phyloP scores from a whole-genome alignment of 2,329 filamentous ascomycete genomes.

The Orbilia oligospora region DNA sequence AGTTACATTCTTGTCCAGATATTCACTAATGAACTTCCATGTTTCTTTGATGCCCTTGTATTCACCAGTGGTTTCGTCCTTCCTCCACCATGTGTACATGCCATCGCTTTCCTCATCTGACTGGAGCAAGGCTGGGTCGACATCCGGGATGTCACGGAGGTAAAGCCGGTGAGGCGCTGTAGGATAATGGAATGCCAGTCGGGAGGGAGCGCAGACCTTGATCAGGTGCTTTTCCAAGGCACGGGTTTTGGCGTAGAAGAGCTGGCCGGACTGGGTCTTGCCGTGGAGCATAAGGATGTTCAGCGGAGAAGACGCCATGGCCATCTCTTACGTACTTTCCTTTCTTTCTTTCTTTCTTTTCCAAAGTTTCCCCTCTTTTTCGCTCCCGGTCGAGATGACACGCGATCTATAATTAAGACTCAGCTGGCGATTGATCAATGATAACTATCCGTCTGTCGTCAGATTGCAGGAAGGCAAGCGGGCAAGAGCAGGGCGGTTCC shows the following conservation, averaged over 20 bases:
- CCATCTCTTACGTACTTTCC: too few species aligned
- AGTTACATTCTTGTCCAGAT: constrained; percentile 61
- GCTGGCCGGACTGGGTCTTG: constrained; percentile 76
- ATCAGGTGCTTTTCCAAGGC: constrained; percentile 72
- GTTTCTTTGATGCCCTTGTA: constrained; percentile 62
- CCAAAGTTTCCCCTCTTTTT: not conserved
- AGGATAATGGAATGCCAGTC: constrained; percentile 67
- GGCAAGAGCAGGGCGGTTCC: constrained; percentile 40
- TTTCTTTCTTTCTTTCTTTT: too few species aligned
- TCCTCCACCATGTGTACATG: constrained; percentile 75
- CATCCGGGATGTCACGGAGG: constrained; percentile 70
- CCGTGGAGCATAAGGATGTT: constrained; percentile 67
- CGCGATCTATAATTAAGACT: constrained; percentile 38
- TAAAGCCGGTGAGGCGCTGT: constrained; percentile 69
- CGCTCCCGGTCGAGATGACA: not conserved
- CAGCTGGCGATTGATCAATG: not conserved
- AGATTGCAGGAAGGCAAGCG: constrained; percentile 4
- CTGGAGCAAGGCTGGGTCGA: constrained; percentile 63
- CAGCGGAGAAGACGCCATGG: constrained; percentile 33
- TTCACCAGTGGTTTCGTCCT: constrained; percentile 66
- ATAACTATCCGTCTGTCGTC: constrained; percentile 11
- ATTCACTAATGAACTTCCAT: constrained; percentile 61
- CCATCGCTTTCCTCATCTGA: constrained; percentile 70
- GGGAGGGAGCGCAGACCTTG: constrained; percentile 48
- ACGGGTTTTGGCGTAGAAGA: constrained; percentile 77